Base-by-base conservation (phyloP, 495 filamentous ascomycete genomes). In the Trichocladium antarcticum region DNA sequence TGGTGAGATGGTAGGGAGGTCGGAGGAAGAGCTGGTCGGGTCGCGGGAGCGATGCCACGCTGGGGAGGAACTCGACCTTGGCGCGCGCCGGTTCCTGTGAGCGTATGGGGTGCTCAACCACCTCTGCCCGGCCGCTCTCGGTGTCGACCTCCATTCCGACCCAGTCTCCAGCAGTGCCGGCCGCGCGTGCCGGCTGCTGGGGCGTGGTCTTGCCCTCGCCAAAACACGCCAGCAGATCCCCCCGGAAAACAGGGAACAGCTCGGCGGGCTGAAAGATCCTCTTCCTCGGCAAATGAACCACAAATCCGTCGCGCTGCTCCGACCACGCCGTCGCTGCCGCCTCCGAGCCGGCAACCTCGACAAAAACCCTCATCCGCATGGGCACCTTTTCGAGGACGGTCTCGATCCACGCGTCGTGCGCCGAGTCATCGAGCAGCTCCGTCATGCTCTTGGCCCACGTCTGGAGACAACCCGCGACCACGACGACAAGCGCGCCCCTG, bases 1-100 rank as follows among this genome's bases (percentile, higher is more conserved):
- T 46, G 10, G 49, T 53, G 17, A 73, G 63, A 40, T 70, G 56
- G 37, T 71, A 73, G 8, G 69, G 68, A 5, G 68, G 64, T 10
- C 47, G 56, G 9, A 62, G 54, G 27, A 71, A 57, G 6, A 70
- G 50, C 37, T 69, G 57, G 27, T 68, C 62, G 3, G 66, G 67
- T 5, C 63, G 45, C 7, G 64, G 61, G 1, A 71, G 51, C 0
- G 56, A 53, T 0, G 21, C 53, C 16, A 62, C 49, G 21, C 50
- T 53, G 3, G 68, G 68, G 14, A 72, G 50, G 41, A 57, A 48
- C 19, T 63, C 57, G 40, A 53, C 48, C 12, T 35, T 45, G 36
- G 45, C 11, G 27, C 16, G 50, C 10, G 32, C 3, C 15, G 51
- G 28, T 14, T 36, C 14, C 21, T 40, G 22, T 7, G 35, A 0